Percentiles rank a stretch among this genome's conserved stretches.
phyloP scores from a whole-genome alignment of 129 eudicot species.

The Tanacetum coccineum region DNA sequence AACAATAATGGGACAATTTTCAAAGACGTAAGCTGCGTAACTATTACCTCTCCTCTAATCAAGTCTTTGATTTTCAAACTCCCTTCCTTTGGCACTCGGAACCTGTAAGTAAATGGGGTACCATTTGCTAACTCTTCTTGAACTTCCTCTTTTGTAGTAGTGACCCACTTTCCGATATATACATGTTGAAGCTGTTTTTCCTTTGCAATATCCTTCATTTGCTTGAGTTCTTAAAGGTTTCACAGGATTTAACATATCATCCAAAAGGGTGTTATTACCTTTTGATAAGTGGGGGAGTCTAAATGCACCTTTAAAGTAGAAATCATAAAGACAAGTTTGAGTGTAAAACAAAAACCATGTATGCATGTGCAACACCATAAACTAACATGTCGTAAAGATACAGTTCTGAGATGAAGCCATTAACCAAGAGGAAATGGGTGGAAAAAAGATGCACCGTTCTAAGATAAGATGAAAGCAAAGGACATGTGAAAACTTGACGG shows the following conservation, averaged over 20 bases:
- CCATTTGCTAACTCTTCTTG: constrained; percentile 79
- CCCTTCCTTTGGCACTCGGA: constrained; percentile 88
- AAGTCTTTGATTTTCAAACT: constrained; percentile 69
- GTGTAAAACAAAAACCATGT: background rate
- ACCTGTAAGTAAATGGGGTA: constrained; percentile 81
- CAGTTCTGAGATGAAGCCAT: background rate
- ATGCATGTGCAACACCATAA: background rate
- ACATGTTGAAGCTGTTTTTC: constrained; percentile 79
- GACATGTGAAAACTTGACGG: too few species aligned
- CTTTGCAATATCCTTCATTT: constrained; percentile 87
- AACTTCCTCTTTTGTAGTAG: constrained; percentile 65
- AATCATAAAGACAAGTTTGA: background rate
- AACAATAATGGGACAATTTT: constrained; percentile 4
- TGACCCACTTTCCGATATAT: constrained; percentile 87
- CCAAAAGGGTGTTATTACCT: background rate
- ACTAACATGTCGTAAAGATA: background rate
- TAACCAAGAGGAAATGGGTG: too few species aligned
- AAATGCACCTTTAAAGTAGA: constrained; percentile 2
- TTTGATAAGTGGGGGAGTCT: background rate
- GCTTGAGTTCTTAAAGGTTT: constrained; percentile 62
- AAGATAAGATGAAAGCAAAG: too few species aligned
- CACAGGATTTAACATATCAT: constrained; percentile 8
- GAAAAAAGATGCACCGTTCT: too few species aligned
- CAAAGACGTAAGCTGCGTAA: constrained; percentile 12
- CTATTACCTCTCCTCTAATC: constrained; percentile 78